phyloP scores from a whole-genome alignment of 768 basidiomycete species.

The Tubosaeta sp. region DNA sequence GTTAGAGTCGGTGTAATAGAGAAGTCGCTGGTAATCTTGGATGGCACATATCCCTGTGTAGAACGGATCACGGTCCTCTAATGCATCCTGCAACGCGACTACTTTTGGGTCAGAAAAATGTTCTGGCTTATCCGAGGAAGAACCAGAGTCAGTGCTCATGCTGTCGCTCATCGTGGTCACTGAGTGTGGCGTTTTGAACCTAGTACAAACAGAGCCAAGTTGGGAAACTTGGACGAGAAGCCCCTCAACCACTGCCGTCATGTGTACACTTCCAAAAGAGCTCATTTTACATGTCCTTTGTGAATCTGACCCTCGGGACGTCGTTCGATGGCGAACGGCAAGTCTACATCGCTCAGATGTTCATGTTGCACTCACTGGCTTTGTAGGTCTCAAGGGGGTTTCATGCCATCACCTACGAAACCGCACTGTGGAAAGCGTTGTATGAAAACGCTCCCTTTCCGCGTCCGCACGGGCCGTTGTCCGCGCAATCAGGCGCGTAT shows the following conservation, averaged over 20 bases:
- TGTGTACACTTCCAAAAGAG: not conserved
- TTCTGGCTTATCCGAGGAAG: too few species aligned
- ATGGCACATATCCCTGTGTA: not conserved
- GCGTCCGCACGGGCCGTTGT: constrained; percentile 8
- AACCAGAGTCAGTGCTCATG: not conserved
- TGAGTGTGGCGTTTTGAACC: too few species aligned
- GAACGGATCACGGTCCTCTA: not conserved
- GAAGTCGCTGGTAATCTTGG: not conserved
- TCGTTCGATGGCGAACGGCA: constrained; percentile 1
- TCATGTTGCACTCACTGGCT: too few species aligned
- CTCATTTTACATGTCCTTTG: not conserved
- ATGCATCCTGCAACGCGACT: not conserved
- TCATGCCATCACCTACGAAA: not conserved
- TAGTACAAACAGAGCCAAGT: too few species aligned
- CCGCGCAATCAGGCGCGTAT: constrained; percentile 1
- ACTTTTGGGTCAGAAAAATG: not conserved
- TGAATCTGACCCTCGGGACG: not conserved
- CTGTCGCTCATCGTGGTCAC: too few species aligned
- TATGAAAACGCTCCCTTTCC: constrained; percentile 3
- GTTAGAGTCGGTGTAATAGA: not conserved
- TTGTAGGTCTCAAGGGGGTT: constrained; percentile 6
- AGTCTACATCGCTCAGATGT: not conserved
- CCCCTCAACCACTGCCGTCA: not conserved
- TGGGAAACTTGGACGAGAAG: too few species aligned
- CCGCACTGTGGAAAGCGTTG: constrained; percentile 5